A percentile compares a stretch with the other conserved stretches of the same genome.
Evolutionary conservation across 2,329 filamentous ascomycete genomes (phyloP).

Genomic region (Xylariaceae sp.): DNA sequence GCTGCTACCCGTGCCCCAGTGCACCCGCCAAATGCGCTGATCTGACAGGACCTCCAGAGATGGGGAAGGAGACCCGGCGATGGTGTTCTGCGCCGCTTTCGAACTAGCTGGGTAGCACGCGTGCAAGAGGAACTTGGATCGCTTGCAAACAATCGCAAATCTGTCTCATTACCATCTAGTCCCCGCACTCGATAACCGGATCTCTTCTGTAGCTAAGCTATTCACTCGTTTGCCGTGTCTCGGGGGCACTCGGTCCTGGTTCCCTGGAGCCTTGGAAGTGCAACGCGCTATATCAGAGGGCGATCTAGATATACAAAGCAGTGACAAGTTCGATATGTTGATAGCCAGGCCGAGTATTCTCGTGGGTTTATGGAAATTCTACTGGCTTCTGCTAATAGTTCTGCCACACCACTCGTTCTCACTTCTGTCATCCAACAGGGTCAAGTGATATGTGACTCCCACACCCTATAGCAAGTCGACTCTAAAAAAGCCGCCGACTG

Average conservation of each 20-base stretch:
- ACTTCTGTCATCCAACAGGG: not conserved
- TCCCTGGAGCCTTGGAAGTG: not conserved
- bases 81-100: slow-evolving; percentile 11
- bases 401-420: not conserved
- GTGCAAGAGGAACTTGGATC: slow-evolving; percentile 21
- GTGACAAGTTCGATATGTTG: not conserved
- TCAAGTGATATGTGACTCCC: not conserved
- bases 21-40: slow-evolving; percentile 16
- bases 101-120: slow-evolving; percentile 21
- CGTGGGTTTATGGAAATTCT: not conserved
- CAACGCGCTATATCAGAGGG: not conserved
- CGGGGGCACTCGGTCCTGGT: slow-evolving; percentile 10
- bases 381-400: not conserved
- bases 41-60: slow-evolving; percentile 19
- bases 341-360: not conserved
- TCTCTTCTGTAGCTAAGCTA: slow-evolving; percentile 1
- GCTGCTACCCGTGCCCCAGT: slow-evolving; percentile 16
- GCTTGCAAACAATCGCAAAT: slow-evolving; percentile 11
- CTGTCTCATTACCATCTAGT: slow-evolving; percentile 7
- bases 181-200: slow-evolving; percentile 1
- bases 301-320: not conserved
- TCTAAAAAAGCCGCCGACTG: not conserved
- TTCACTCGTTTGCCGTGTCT: slow-evolving; percentile 10
- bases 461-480: not conserved
- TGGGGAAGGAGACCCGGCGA: slow-evolving; percentile 20